phyloP scores from a whole-genome alignment of 495 filamentous ascomycete genomes.

The Hyaloscypha bicolor region DNA sequence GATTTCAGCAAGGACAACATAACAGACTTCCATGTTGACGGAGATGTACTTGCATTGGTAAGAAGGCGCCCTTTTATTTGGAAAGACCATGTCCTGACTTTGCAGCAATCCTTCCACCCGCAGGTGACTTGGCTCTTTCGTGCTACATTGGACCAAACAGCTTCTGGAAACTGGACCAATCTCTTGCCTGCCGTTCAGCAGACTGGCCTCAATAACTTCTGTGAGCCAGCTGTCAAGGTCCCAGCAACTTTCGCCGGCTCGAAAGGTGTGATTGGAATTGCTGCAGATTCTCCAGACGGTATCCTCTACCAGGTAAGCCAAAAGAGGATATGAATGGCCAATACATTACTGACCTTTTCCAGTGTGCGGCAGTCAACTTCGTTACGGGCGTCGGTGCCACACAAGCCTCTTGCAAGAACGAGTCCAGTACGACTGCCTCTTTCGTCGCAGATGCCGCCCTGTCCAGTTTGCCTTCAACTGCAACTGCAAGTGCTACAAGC shows the following conservation, averaged over 20 bases:
- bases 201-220: slow-evolving; percentile 47
- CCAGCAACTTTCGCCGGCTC: slow-evolving; percentile 48
- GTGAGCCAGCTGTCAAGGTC: slow-evolving; percentile 41
- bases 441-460: slow-evolving; percentile 41
- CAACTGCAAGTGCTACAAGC: slow-evolving; percentile 2
- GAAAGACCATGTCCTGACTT: neutral
- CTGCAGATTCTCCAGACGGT: slow-evolving; percentile 47
- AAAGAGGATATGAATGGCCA: neutral
- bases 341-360: slow-evolving; percentile 1
- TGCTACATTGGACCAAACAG: slow-evolving; percentile 46
- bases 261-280: slow-evolving; percentile 50
- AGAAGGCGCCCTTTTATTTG: neutral
- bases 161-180: slow-evolving; percentile 49
- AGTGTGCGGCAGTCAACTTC: slow-evolving; percentile 56
- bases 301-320: slow-evolving; percentile 51
- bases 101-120: slow-evolving; percentile 40
- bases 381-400: slow-evolving; percentile 41
- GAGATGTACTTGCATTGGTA: slow-evolving; percentile 29
- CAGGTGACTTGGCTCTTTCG: slow-evolving; percentile 52
- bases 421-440: slow-evolving; percentile 37
- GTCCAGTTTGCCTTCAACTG: slow-evolving; percentile 18
- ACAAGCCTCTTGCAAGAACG: slow-evolving; percentile 44
- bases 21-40: slow-evolving; percentile 54
- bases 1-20: slow-evolving; percentile 38
- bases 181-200: slow-evolving; percentile 49